Evolutionary conservation across 2,329 filamentous ascomycete genomes (phyloP).

Genomic region (Ceratocystis lukuohia): DNA sequence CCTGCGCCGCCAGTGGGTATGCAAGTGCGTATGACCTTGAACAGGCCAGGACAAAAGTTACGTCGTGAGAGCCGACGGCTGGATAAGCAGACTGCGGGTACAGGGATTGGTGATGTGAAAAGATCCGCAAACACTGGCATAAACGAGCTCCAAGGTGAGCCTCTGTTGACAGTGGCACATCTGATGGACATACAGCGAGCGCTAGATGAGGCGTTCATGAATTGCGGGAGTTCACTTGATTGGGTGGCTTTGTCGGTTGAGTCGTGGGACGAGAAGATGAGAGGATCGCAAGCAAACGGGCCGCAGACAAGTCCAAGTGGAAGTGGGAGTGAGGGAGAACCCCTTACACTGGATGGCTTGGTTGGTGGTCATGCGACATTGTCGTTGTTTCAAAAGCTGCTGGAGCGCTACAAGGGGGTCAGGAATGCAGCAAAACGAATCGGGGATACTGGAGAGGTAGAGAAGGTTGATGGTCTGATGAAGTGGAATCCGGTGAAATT

Average conservation of each 20-base stretch:
- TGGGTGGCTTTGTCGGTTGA: not conserved
- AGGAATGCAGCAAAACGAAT: not conserved
- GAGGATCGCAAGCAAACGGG: no score
- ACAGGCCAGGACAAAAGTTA: not conserved
- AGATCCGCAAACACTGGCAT: not conserved
- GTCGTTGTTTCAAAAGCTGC: constrained; percentile 4
- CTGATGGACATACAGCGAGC: constrained; percentile 1
- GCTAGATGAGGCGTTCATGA: not conserved
- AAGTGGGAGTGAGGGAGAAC: not conserved
- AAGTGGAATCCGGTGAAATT: not conserved
- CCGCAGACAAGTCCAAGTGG: not conserved
- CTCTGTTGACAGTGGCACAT: not conserved
- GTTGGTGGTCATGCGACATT: not conserved
- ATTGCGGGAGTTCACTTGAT: not conserved
- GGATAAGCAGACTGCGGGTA: not conserved
- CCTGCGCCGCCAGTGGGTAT: not conserved
- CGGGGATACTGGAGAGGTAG: not conserved
- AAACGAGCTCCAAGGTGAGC: not conserved
- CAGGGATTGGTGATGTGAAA: no score
- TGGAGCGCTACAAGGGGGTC: not conserved
- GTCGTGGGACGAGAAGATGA: not conserved
- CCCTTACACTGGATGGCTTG: not conserved
- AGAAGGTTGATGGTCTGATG: not conserved
- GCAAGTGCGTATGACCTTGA: not conserved
- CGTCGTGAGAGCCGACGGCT: not conserved